phyloP scores from a whole-genome alignment of 2,329 filamentous ascomycete genomes.

The Tolypocladium tropicale region DNA sequence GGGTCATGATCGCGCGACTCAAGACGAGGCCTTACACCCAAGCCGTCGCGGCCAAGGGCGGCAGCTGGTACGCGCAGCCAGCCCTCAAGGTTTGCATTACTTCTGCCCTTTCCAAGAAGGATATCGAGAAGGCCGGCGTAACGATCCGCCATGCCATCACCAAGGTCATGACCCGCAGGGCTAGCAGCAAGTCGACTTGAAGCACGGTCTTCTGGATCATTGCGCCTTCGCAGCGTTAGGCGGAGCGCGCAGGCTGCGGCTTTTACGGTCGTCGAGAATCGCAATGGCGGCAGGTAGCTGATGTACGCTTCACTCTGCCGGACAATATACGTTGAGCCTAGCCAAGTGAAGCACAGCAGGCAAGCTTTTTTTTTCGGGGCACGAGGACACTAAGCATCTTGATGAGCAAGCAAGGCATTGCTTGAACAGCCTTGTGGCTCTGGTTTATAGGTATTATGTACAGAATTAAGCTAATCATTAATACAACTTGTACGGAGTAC shows the following conservation, averaged over 20 bases:
- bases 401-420: background rate
- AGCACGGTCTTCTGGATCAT: background rate
- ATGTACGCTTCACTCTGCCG: background rate
- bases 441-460: background rate
- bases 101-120: slow-evolving; percentile 79
- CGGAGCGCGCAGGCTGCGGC: background rate
- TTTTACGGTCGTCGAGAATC: background rate
- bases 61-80: slow-evolving; percentile 60
- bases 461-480: background rate
- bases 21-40: slow-evolving; percentile 64
- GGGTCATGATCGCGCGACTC: slow-evolving; percentile 78
- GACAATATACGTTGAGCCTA: background rate
- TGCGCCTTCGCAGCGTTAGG: background rate
- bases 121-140: slow-evolving; percentile 87
- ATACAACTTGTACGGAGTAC: background rate
- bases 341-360: background rate
- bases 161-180: slow-evolving; percentile 68
- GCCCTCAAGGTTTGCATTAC: slow-evolving; percentile 89
- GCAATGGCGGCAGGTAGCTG: background rate
- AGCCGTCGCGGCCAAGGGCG: slow-evolving; percentile 56
- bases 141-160: slow-evolving; percentile 87
- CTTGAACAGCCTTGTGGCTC: background rate
- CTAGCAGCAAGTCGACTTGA: slow-evolving; percentile 26
- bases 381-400: background rate
- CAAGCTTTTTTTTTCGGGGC: background rate